Evolutionary conservation across 2,329 filamentous ascomycete species (phyloP), one percentile per base, ranked within the genome.

Genomic region (Emericellopsis cladophorae): DNA sequence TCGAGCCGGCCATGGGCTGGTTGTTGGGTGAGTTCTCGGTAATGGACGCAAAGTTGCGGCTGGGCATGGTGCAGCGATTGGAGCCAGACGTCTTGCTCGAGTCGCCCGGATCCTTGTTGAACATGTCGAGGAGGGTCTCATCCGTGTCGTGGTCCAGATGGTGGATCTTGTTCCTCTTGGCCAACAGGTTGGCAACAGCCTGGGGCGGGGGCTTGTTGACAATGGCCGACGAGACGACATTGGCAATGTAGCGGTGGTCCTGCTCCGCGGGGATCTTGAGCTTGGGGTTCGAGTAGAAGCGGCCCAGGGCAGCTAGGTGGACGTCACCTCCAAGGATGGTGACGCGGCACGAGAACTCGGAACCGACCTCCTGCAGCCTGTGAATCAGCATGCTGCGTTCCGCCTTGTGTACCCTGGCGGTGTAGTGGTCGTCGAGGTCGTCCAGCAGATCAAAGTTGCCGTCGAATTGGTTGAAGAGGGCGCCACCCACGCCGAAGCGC

Each of bases 391-490:
- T 70, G 42, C 79, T 80, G 36, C 90, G 84, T 67, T 96, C 90
- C 44, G 76, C 74, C 62, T 95, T 96, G 69, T 96, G 90, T 39
- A 88, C 87, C 46, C 79, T 79, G 6, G 89, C 86, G 2, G 90
- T 95, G 67, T 95, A 95, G 56, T 98, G 92, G 58, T 98, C 92
- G 58, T 96, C 90, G 16, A 95, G 70, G 50, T 94, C 88, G 56
- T 95, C 89, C 14, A 95, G 68, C 21, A 96, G 78, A 63, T 96
- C 92, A 21, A 95, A 84, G 42, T 84, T 89, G 39, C 90, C 90
- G 51, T 95, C 90, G 50, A 96, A 95, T 42, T 87, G 75, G 60
- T 96, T 96, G 70, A 96, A 95, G 36, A 95, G 68, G 40, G 79
- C 78, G 38, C 88, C 89, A 5, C 83, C 76, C 36, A 95, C 63